These are phyloP conservation scores for Thielaviopsis punctulata DNA, from an alignment of 2,329 filamentous ascomycete genomes.

Conservation along the genomic window DNA sequence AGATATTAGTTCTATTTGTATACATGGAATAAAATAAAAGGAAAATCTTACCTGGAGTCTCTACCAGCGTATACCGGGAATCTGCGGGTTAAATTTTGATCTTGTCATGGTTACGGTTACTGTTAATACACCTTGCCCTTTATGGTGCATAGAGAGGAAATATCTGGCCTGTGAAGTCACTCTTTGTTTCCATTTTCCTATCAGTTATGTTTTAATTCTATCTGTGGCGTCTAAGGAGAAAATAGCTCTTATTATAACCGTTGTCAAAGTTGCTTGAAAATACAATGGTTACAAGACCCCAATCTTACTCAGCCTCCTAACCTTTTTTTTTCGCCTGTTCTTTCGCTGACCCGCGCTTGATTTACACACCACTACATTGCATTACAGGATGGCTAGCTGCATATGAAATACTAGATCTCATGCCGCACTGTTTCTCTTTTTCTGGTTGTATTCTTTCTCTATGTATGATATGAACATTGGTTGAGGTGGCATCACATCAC, in stretches of 20 bases:
- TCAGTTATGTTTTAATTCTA: no score
- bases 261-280: not conserved
- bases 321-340: not conserved
- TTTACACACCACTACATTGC: not conserved
- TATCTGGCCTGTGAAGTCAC: no score
- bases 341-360: not conserved
- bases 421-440: not conserved
- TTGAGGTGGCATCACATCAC: not conserved
- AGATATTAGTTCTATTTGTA: not conserved
- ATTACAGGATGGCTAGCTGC: not conserved
- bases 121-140: no score
- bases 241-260: no score
- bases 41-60: no score
- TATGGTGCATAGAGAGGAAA: no score
- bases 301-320: not conserved
- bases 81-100: no score
- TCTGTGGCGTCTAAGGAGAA: no score
- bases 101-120: no score
- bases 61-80: no score
- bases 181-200: not conserved
- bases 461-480: not conserved
- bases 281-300: no score
- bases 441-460: not conserved
- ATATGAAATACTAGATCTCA: not conserved
- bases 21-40: no score